Percentiles rank a stretch among this genome's conserved stretches.
phyloP scores from a whole-genome alignment of 2,329 filamentous ascomycete species.

The Coniochaeta sp. region DNA sequence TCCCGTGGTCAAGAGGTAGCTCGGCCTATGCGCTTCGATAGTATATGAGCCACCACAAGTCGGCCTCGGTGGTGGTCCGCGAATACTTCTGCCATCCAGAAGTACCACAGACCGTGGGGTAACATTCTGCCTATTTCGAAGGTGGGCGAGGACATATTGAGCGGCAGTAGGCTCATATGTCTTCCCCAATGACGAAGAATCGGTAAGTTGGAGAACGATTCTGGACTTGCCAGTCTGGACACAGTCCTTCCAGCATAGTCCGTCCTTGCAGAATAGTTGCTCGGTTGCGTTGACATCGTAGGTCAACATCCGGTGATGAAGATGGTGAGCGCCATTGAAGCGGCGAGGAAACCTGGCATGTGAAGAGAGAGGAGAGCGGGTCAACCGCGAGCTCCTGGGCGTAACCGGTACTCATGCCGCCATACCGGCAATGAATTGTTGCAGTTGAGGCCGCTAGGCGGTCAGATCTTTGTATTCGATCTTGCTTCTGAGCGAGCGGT shows the following conservation, averaged over 20 bases:
- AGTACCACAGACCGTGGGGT: slow-evolving; percentile 3
- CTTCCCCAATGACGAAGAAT: background rate
- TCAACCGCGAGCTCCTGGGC: too few species aligned
- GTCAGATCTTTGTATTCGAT: background rate
- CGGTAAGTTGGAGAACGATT: background rate
- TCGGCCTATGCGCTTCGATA: background rate
- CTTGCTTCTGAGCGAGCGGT: background rate
- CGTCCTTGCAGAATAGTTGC: too few species aligned
- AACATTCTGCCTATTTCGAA: slow-evolving; percentile 15
- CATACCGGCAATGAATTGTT: too few species aligned
- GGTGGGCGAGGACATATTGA: slow-evolving; percentile 11
- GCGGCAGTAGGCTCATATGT: slow-evolving; percentile 14
- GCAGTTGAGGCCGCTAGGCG: background rate
- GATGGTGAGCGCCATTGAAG: background rate
- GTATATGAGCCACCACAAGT: background rate
- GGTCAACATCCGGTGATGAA: too few species aligned
- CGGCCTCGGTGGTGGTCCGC: background rate
- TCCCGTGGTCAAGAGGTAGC: background rate
- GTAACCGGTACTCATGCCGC: too few species aligned
- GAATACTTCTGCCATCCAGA: background rate
- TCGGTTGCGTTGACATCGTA: too few species aligned
- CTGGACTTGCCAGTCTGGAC: too few species aligned
- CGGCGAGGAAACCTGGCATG: background rate
- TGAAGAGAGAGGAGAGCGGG: too few species aligned
- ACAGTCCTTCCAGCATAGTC: too few species aligned